A percentile compares a stretch with the other conserved stretches of the same genome.
These are phyloP conservation scores for Polygonum aviculare DNA, from an alignment of 148 eudicot genomes.

Conservation along the genomic window DNA sequence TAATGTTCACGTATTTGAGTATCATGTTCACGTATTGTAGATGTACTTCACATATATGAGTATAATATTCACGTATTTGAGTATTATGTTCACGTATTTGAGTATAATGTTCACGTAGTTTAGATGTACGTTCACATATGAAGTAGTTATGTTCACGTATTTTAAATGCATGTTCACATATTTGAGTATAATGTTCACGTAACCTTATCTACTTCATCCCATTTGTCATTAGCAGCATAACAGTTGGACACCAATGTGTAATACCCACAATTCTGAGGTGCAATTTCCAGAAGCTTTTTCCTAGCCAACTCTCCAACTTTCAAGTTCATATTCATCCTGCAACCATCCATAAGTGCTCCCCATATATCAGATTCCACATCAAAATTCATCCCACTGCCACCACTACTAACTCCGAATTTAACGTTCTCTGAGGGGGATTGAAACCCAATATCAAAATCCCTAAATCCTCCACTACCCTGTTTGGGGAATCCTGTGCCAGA, in stretches of 20 bases:
- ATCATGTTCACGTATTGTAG: no score
- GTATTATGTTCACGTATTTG: no score
- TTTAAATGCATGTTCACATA: no score
- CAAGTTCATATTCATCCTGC: conserved; percentile 27
- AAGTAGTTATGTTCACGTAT: no score
- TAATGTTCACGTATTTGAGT: no score
- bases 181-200: no score
- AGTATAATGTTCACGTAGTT: no score
- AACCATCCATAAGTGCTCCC: conserved; percentile 33
- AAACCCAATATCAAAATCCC: conserved; percentile 37
- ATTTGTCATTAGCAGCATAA: conserved; percentile 25
- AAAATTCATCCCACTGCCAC: conserved; percentile 19
- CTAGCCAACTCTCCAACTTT: conserved; percentile 30
- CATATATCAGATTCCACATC: conserved; percentile 44
- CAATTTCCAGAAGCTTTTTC: conserved; percentile 17
- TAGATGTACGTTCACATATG: no score
- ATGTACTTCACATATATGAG: no score
- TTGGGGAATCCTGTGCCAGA: conserved; percentile 15
- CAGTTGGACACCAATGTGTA: conserved; percentile 26
- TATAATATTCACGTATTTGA: no score
- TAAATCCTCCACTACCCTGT: conserved; percentile 19
- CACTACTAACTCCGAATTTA: conserved; percentile 11
- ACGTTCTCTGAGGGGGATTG: conserved; percentile 16
- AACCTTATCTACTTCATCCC: conserved; percentile 26
- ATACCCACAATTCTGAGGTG: conserved; percentile 29